A percentile compares a stretch with the other conserved stretches of the same genome.
Conservation (phyloP, 257 asterid genomes). For the Capsicum rhomboideum region DNA sequence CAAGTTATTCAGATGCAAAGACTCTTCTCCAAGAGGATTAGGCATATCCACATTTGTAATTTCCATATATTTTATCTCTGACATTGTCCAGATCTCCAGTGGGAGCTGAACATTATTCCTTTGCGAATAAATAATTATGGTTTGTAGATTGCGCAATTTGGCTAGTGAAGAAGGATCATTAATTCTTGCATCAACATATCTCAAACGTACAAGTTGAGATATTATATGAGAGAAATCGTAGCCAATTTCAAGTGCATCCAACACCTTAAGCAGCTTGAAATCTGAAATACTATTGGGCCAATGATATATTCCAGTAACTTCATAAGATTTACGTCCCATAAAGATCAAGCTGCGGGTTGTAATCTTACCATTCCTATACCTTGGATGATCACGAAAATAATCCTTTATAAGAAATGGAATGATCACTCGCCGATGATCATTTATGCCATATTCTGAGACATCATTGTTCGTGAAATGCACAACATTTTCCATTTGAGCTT, state of each 20-base stretch:
- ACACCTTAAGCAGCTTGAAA: background rate
- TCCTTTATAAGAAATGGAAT: background rate
- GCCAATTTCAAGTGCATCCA: background rate
- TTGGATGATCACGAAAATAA: background rate
- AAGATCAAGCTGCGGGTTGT: background rate
- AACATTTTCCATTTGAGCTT: background rate
- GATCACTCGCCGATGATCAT: background rate
- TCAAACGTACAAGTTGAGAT: background rate
- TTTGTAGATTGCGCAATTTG: background rate
- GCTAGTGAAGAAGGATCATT: background rate
- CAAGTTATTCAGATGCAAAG: background rate
- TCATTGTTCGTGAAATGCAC: background rate
- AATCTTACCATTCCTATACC: background rate
- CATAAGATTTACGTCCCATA: background rate
- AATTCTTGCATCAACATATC: background rate
- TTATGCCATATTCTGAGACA: background rate
- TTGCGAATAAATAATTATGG: background rate
- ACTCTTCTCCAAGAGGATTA: background rate
- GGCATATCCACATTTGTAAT: background rate
- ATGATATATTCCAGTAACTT: background rate
- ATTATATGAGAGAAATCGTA: background rate
- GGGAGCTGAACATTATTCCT: background rate
- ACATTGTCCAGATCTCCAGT: background rate
- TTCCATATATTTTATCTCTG: background rate
- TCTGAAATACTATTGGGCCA: background rate